phyloP scores from a whole-genome alignment of 768 basidiomycete species.

The Heimioporus sp. region DNA sequence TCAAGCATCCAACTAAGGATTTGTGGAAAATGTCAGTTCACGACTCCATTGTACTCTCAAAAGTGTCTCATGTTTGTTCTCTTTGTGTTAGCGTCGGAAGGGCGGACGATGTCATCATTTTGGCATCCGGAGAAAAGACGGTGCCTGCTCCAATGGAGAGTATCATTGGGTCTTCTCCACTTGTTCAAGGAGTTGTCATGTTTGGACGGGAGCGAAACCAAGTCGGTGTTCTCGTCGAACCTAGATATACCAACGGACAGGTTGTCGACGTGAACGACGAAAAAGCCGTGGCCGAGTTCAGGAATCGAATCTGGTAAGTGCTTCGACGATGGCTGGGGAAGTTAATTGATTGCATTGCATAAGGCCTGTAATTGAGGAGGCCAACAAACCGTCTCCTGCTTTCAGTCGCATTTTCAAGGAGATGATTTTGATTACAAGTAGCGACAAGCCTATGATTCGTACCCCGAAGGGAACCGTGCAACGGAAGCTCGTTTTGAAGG shows the following conservation, averaged over 20 bases:
- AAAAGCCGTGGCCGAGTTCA: conserved; percentile 24
- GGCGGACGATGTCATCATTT: conserved; percentile 37
- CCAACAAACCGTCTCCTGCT: conserved; percentile 39
- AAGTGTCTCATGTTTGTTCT: not conserved
- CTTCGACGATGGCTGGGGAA: not conserved
- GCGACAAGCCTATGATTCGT: conserved; percentile 42
- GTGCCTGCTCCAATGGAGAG: conserved; percentile 28
- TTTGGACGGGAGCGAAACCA: conserved; percentile 35
- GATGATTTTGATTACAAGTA: conserved; percentile 47
- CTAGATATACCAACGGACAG: not conserved
- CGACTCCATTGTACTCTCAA: not conserved
- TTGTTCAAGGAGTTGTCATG: conserved; percentile 27
- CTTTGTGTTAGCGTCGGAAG: conserved; percentile 21
- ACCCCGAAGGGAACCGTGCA: conserved; percentile 46
- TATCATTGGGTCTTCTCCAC: conserved; percentile 17
- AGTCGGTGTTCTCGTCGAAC: conserved; percentile 34
- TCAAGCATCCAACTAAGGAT: conserved; percentile 42
- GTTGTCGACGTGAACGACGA: conserved; percentile 21
- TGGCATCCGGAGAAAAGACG: conserved; percentile 17
- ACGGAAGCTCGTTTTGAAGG: conserved; percentile 36
- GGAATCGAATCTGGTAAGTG: conserved; percentile 31
- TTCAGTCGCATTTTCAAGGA: conserved; percentile 50
- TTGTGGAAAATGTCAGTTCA: conserved; percentile 35
- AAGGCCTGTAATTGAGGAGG: conserved; percentile 44
- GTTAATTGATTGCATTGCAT: not conserved